Base-by-base conservation (phyloP, 2,329 filamentous ascomycete species). In the Pseudocercospora fijiensis region DNA sequence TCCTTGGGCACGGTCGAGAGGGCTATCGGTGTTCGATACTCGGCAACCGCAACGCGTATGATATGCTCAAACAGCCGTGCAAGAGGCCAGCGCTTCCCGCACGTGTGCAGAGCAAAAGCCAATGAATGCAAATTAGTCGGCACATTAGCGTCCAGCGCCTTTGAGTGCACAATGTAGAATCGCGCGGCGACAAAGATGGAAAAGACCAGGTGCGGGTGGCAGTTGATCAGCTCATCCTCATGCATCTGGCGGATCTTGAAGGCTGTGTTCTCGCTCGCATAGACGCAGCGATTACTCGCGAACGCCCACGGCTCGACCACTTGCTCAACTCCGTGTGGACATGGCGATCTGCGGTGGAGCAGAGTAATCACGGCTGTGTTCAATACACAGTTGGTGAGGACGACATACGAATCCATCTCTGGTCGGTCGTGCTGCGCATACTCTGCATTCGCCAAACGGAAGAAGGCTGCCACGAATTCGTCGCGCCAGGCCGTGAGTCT, bases 111-210 rank as follows among this genome's bases (percentile, higher is more conserved):
- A 13, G 69, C 69, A 43, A 69, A 69, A 7, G 70, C 66, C 7
- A 74, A 67, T 10, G 70, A 64, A 56, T 73, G 67, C 10, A 72
- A 60, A 43, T 72, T 71, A 0, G 64, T 67, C 0, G 71, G 69
- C 1, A 69, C 66, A 33, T 71, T 67, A 2, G 68, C 64, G 47
- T 69, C 66, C 55, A 73, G 66, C 4, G 69, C 60, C 28, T 73
- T 73, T 2, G 72, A 70, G 24, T 74, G 72, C 24, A 74, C 72
- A 18, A 73, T 61, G 57, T 70, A 70, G 52, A 73, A 74, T 13
- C 72, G 47, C 2, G 71, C 66, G 3, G 71, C 70, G 26, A 70
- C 71, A 28, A 73, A 73, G 6, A 74, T 69, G 51, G 66, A 71
- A 16, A 69, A 69, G 3, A 70, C 65, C 9, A 72, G 66, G 10